Evolutionary conservation across 495 filamentous ascomycete genomes (phyloP).

Genomic region (Neurospora terricola): DNA sequence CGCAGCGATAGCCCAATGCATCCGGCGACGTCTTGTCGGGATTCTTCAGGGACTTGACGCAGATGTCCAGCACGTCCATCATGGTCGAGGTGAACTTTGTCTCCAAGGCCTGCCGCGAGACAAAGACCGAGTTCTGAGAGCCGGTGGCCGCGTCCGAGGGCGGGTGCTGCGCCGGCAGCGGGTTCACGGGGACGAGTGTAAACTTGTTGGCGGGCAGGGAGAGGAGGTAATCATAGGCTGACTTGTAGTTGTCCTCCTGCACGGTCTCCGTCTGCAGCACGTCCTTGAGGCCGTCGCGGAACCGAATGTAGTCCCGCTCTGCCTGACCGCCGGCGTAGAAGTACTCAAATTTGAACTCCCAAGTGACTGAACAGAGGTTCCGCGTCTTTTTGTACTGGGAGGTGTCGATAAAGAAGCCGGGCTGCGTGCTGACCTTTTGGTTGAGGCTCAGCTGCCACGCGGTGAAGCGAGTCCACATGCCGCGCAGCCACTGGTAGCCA

Average conservation of each 20-base stretch:
- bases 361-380: not conserved
- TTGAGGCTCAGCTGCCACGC: constrained; percentile 1
- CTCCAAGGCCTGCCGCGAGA: constrained; percentile 1
- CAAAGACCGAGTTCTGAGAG: constrained; percentile 1
- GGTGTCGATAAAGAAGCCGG: constrained; percentile 1
- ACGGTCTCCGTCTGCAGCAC: not conserved
- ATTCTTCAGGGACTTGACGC: not conserved
- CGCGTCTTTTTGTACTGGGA: not conserved
- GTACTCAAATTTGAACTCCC: constrained; percentile 1
- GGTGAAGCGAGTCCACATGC: not conserved
- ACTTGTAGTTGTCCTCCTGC: not conserved
- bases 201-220: not conserved
- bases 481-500: constrained; percentile 1
- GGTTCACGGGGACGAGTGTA: not conserved
- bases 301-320: not conserved
- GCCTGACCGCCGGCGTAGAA: not conserved
- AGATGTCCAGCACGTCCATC: constrained; percentile 3
- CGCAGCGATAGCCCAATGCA: not conserved
- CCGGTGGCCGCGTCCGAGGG: not conserved
- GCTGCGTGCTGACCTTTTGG: constrained; percentile 3
- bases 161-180: not conserved
- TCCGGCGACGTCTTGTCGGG: not conserved
- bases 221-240: not conserved
- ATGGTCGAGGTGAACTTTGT: not conserved
- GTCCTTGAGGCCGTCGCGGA: not conserved